phyloP scores from a whole-genome alignment of 2,329 filamentous ascomycete species.

The Talaromyces funiculosus region DNA sequence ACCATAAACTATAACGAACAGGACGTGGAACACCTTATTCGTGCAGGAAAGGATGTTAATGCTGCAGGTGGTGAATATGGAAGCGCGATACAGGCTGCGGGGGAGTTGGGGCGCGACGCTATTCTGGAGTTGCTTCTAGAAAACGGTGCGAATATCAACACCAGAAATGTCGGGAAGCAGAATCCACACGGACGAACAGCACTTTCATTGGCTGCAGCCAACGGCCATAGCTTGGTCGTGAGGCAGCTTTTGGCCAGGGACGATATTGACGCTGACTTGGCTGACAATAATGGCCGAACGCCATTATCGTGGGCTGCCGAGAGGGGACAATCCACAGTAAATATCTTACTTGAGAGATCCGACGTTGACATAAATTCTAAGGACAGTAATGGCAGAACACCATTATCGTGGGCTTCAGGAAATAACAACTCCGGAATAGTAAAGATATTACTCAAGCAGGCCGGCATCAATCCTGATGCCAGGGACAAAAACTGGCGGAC shows the following conservation, averaged over 20 bases:
- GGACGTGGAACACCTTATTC: background rate
- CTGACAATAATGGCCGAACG: background rate
- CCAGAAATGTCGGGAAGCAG: background rate
- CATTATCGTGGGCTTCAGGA: constrained; percentile 2
- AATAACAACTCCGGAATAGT: background rate
- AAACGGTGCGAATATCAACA: background rate
- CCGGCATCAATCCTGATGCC: background rate
- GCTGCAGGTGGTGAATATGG: background rate
- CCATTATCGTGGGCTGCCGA: constrained; percentile 4
- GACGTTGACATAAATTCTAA: background rate
- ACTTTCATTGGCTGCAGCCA: constrained; percentile 1
- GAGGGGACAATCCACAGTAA: background rate
- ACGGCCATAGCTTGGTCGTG: background rate
- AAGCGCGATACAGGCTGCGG: background rate
- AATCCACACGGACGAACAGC: background rate
- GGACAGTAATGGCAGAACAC: background rate
- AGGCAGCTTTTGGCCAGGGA: background rate
- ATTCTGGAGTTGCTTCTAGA: background rate
- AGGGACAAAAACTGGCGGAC: background rate
- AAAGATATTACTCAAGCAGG: background rate
- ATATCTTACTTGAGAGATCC: background rate
- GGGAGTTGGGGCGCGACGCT: background rate
- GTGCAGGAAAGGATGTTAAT: background rate
- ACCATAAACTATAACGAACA: background rate
- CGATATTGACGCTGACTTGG: background rate